A percentile compares a stretch with the other conserved stretches of the same genome.
Conservation (phyloP, 129 eudicot genomes). For the Dittrichia graveolens region DNA sequence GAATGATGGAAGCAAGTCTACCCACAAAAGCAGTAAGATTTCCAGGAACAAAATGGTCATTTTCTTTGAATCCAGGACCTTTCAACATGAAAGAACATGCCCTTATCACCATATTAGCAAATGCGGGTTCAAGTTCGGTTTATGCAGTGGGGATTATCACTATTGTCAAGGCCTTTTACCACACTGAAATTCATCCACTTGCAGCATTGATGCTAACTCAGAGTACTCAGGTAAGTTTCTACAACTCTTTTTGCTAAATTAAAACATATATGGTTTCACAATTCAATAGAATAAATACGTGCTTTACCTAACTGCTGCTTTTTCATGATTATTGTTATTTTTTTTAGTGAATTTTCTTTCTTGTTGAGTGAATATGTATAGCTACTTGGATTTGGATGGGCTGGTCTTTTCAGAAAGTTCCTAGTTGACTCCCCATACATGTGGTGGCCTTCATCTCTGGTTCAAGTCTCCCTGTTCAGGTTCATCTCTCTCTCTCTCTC, state of each 20-base stretch:
- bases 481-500: conserved; percentile 11
- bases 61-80: conserved; percentile 82
- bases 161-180: conserved; percentile 77
- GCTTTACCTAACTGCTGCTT: too few species aligned
- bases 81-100: conserved; percentile 89
- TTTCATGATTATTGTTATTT: too few species aligned
- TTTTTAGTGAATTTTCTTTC: too few species aligned
- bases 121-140: conserved; percentile 57
- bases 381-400: conserved; percentile 97
- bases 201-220: conserved; percentile 68
- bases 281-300: too few species aligned
- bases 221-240: conserved; percentile 57
- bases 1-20: conserved; percentile 78
- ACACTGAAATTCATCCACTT: conserved; percentile 50
- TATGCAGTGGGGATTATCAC: conserved; percentile 68
- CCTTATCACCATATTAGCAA: conserved; percentile 79
- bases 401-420: conserved; percentile 72
- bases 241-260: not conserved
- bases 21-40: conserved; percentile 39
- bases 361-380: conserved; percentile 26
- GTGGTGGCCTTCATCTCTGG: conserved; percentile 97
- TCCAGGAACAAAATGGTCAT: conserved; percentile 54
- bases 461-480: conserved; percentile 93
- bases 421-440: conserved; percentile 84
- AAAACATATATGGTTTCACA: not conserved